Evolutionary conservation across 2,329 filamentous ascomycete species (phyloP).

Genomic region (Corinectria fuckeliana): DNA sequence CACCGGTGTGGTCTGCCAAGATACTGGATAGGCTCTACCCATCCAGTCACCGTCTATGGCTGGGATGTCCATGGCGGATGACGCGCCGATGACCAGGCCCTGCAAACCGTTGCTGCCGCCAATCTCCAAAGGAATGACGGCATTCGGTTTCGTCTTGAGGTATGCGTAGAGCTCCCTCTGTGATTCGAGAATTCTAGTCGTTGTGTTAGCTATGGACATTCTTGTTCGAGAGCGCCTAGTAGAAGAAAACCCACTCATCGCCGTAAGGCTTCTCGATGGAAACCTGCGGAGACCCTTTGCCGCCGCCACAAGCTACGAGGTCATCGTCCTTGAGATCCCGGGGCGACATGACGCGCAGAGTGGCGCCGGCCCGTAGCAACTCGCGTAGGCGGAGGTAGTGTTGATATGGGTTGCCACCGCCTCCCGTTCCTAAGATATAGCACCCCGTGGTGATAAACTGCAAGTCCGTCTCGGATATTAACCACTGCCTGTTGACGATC

Average conservation of each 20-base stretch:
- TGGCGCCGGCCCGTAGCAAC: too few relatives aligned
- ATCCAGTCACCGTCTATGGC: constrained; percentile 63
- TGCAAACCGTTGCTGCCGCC: constrained; percentile 71
- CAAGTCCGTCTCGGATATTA: constrained; percentile 64
- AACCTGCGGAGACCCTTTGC: constrained; percentile 66
- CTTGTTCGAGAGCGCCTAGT: too few relatives aligned
- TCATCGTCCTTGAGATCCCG: constrained; percentile 57
- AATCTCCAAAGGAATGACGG: constrained; percentile 68
- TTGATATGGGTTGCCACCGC: too few relatives aligned
- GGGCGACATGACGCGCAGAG: too few relatives aligned
- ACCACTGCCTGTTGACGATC: too few relatives aligned
- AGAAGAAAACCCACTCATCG: too few relatives aligned
- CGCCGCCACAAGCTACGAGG: constrained; percentile 61
- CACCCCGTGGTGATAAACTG: constrained; percentile 63
- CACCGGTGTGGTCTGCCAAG: constrained; percentile 64
- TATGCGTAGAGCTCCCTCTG: constrained; percentile 61
- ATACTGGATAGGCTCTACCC: constrained; percentile 61
- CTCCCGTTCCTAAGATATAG: constrained; percentile 67
- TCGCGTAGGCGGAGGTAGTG: too few relatives aligned
- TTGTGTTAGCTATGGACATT: too few relatives aligned
- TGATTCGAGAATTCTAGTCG: constrained; percentile 56
- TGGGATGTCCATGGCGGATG: constrained; percentile 57
- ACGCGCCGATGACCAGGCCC: constrained; percentile 62
- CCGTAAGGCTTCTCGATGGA: constrained; percentile 65
- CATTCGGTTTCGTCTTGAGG: constrained; percentile 56